Conservation (phyloP, 2,329 filamentous ascomycete genomes). For the Fusarium verrucosum region DNA sequence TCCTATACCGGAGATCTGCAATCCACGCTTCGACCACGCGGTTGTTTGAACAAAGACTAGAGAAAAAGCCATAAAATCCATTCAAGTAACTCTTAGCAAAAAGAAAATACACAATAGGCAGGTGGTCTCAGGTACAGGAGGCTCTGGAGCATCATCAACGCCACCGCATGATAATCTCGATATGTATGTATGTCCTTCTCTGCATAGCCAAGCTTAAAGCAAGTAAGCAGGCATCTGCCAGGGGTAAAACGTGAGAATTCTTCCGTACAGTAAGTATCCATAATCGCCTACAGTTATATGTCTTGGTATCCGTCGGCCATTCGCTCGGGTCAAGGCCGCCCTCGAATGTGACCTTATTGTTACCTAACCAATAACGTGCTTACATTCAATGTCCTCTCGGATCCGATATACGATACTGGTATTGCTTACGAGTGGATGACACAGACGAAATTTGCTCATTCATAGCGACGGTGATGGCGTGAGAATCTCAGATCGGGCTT, state of each 20-base stretch:
- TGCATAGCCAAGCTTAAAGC: background rate
- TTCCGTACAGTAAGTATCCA: background rate
- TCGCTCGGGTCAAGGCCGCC: conserved; percentile 11
- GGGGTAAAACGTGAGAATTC: conserved; percentile 12
- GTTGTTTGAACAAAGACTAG: background rate
- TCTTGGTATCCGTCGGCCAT: conserved; percentile 9
- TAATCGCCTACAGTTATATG: too few species aligned
- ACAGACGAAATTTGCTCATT: background rate
- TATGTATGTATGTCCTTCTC: background rate
- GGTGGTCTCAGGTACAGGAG: conserved; percentile 10
- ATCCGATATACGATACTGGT: background rate
- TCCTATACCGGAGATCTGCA: too few species aligned
- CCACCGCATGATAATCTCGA: conserved; percentile 10
- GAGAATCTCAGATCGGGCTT: background rate
- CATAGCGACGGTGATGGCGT: conserved; percentile 2
- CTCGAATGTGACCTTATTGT: background rate
- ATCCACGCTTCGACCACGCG: background rate
- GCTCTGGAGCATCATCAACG: conserved; percentile 12
- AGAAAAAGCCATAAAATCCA: background rate
- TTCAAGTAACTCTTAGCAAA: conserved; percentile 1
- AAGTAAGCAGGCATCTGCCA: conserved; percentile 12
- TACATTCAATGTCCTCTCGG: background rate
- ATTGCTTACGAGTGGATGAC: background rate
- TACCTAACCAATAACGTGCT: background rate
- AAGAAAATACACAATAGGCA: conserved; percentile 19